Conservation (phyloP, 2,329 filamentous ascomycete genomes). For the Cladosporium sp. region DNA sequence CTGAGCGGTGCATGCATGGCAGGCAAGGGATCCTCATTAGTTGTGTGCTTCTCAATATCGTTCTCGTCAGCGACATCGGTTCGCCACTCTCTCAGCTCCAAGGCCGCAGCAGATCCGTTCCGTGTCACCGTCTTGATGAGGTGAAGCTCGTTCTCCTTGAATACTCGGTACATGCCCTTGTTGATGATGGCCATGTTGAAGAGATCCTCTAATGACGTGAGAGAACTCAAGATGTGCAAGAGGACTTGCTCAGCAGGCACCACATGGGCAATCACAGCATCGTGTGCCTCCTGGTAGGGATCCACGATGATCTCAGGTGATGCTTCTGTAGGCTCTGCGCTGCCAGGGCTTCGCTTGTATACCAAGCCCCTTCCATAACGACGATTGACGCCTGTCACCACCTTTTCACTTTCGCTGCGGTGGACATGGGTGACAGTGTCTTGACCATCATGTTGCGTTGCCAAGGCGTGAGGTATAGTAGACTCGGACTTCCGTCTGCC, state of each 20-base stretch:
- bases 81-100: slow-evolving; percentile 61
- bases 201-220: slow-evolving; percentile 55
- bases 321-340: background rate
- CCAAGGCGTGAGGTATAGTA: background rate
- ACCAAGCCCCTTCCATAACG: background rate
- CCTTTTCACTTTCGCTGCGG: slow-evolving; percentile 11
- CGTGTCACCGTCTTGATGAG: slow-evolving; percentile 54
- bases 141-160: slow-evolving; percentile 57
- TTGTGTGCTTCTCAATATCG: slow-evolving; percentile 19
- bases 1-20: slow-evolving; percentile 54
- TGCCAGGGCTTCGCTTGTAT: slow-evolving; percentile 4
- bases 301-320: background rate
- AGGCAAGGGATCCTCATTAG: slow-evolving; percentile 31
- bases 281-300: background rate
- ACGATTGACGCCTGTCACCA: background rate
- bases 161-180: slow-evolving; percentile 58
- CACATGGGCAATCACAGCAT: background rate
- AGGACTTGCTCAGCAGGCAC: slow-evolving; percentile 51
- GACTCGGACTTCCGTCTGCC: slow-evolving; percentile 16
- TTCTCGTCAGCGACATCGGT: slow-evolving; percentile 45
- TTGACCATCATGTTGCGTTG: background rate
- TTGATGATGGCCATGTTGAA: slow-evolving; percentile 57
- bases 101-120: slow-evolving; percentile 58
- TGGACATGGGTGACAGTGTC: background rate
- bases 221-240: slow-evolving; percentile 51